phyloP scores from a whole-genome alignment of 2,329 filamentous ascomycete genomes.

The Paramyrothecium roridum region DNA sequence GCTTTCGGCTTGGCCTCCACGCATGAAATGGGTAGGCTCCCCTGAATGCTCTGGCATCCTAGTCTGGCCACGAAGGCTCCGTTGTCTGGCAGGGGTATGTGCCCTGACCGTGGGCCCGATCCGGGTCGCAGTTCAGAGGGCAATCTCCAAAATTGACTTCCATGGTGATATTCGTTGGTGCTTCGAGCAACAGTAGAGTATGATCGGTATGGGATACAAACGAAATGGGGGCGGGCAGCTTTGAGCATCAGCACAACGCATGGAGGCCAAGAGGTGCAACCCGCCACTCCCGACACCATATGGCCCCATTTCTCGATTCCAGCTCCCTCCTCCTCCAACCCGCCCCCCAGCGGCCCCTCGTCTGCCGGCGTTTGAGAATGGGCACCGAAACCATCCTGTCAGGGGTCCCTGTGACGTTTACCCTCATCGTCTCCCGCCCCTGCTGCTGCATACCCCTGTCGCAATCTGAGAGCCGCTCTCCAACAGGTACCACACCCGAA shows the following conservation, averaged over 20 bases:
- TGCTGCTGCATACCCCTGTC: background rate
- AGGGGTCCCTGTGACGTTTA: background rate
- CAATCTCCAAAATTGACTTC: no score
- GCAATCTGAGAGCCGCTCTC: background rate
- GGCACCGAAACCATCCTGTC: background rate
- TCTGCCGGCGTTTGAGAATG: slow-evolving; percentile 1
- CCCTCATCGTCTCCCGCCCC: background rate
- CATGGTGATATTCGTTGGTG: no score
- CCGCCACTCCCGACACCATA: background rate
- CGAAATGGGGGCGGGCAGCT: no score
- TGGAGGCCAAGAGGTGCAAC: no score
- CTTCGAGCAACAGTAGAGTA: no score
- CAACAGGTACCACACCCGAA: background rate
- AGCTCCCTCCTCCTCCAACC: background rate
- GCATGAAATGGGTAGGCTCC: background rate
- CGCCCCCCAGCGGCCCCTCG: background rate
- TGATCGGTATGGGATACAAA: no score
- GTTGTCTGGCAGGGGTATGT: no score
- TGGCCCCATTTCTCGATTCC: background rate
- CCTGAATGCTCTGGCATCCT: background rate
- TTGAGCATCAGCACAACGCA: no score
- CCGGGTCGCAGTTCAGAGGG: no score
- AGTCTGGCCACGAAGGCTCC: no score
- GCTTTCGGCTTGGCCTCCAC: background rate
- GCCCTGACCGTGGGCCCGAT: no score